Conservation (phyloP, 1,284 basidiomycete genomes). For the Microbotryum silenes-acaulis region DNA sequence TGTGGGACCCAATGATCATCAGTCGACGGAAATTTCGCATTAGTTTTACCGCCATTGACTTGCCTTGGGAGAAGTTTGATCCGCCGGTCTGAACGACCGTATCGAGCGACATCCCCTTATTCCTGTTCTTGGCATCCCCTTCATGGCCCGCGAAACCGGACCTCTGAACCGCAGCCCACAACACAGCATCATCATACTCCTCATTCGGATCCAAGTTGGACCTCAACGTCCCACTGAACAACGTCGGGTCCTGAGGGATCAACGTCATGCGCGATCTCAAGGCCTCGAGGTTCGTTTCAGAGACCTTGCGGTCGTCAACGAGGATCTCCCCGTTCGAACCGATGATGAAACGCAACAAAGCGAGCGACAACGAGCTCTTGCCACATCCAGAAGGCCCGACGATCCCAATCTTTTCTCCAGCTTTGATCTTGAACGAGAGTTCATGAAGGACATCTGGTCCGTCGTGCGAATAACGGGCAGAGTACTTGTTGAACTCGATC, state of each 20-base stretch:
- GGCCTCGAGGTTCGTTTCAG: constrained; percentile 78
- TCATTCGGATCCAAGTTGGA: constrained; percentile 41
- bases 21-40: constrained; percentile 17
- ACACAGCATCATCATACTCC: constrained; percentile 39
- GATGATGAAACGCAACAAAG: constrained; percentile 51
- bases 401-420: constrained; percentile 74
- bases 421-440: constrained; percentile 54
- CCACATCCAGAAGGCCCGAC: constrained; percentile 96
- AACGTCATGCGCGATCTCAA: constrained; percentile 57
- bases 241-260: constrained; percentile 55
- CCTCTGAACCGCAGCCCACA: constrained; percentile 39
- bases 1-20: constrained; percentile 18
- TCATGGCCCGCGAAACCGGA: constrained; percentile 17
- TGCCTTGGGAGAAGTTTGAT: constrained; percentile 23
- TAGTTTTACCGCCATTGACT: neutral
- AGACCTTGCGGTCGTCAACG: constrained; percentile 82
- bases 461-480: constrained; percentile 60
- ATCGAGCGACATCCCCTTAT: constrained; percentile 19
- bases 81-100: constrained; percentile 16
- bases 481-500: constrained; percentile 50
- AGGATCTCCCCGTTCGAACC: constrained; percentile 43
- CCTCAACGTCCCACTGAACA: constrained; percentile 42
- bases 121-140: constrained; percentile 4
- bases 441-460: constrained; percentile 64
- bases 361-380: constrained; percentile 90